Conservation (phyloP, 257 asterid genomes). For the Striga asiatica region DNA sequence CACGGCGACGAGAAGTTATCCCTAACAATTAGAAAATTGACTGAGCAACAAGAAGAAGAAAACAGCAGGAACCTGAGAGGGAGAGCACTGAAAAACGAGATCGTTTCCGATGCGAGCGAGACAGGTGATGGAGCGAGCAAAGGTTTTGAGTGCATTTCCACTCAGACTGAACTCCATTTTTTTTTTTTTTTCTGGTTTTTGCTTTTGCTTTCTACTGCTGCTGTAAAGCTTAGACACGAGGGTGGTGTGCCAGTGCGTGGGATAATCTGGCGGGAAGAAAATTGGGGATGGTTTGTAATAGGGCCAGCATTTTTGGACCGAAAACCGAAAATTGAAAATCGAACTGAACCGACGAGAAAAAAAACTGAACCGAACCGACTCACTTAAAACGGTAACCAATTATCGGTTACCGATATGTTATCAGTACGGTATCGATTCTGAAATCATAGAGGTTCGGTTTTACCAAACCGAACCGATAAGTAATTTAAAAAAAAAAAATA, state of each 20-base stretch:
- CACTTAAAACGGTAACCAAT: no score
- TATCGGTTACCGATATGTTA: no score
- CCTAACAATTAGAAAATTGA: neutral
- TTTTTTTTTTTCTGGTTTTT: no score
- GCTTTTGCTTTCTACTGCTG: neutral
- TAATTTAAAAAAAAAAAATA: no score
- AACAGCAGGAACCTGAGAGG: slow-evolving; percentile 49
- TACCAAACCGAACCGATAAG: no score
- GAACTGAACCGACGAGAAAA: no score
- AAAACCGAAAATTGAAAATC: no score
- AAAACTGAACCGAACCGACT: no score
- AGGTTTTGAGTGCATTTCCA: slow-evolving; percentile 72
- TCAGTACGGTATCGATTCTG: no score
- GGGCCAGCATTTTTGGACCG: no score
- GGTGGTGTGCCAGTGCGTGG: neutral
- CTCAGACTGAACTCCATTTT: slow-evolving; percentile 72
- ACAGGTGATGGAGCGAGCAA: slow-evolving; percentile 76
- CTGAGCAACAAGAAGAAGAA: slow-evolving; percentile 2
- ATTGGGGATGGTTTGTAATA: no score
- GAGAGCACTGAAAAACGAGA: slow-evolving; percentile 64
- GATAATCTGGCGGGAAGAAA: neutral
- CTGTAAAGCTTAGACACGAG: neutral
- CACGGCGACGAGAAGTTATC: neutral
- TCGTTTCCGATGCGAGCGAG: slow-evolving; percentile 94
- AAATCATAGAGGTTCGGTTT: no score